phyloP scores from a whole-genome alignment of 1,284 basidiomycete species.

The Pascua sp. region DNA sequence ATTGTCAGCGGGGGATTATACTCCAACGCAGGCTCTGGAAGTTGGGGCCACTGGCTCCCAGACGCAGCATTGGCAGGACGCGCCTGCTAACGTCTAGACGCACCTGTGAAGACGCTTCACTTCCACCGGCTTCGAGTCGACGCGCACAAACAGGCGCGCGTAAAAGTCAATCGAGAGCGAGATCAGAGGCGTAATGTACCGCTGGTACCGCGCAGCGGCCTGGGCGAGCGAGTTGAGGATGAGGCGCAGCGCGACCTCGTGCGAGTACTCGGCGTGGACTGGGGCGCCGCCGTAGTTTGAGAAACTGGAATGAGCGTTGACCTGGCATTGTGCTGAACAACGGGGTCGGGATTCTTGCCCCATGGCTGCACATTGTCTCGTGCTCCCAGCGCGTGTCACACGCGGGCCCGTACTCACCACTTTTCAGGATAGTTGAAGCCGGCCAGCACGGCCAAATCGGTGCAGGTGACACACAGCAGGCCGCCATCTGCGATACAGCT shows the following conservation, averaged over 20 bases:
- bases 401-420: constrained; percentile 58
- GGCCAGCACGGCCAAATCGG: constrained; percentile 89
- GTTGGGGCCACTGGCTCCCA: too few species aligned
- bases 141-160: constrained; percentile 82
- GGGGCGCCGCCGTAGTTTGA: constrained; percentile 95
- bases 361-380: too few species aligned
- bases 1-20: neutral
- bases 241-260: constrained; percentile 85
- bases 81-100: neutral
- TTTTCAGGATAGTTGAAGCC: constrained; percentile 95
- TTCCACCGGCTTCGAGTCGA: constrained; percentile 72
- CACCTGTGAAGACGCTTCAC: constrained; percentile 63
- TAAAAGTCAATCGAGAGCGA: constrained; percentile 98
- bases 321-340: too few species aligned
- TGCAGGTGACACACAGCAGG: constrained; percentile 94
- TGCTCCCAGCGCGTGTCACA: constrained; percentile 8
- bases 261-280: constrained; percentile 86
- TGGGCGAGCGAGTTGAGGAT: constrained; percentile 81
- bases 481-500: constrained; percentile 85
- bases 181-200: constrained; percentile 84
- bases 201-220: constrained; percentile 85
- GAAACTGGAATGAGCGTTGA: constrained; percentile 57
- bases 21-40: too few species aligned
- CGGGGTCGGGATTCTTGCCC: too few species aligned
- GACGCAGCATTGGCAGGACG: too few species aligned